Conservation (phyloP, 805 yeast genomes). For the Candida glaebosa region DNA sequence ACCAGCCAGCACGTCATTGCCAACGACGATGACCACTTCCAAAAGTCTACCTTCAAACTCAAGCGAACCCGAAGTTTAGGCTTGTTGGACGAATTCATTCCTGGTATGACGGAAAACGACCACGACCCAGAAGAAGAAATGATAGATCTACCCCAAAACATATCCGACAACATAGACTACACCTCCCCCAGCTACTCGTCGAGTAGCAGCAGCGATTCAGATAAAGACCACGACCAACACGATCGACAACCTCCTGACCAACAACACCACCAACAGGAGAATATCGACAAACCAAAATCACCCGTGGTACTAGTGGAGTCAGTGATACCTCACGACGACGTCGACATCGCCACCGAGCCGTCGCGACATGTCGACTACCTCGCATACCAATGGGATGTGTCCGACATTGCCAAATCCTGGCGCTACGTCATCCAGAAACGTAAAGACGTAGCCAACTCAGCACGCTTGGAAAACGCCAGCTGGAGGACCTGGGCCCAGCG, state of each 20-base stretch:
- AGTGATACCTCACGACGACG: conserved; percentile 74
- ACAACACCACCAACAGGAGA: background rate
- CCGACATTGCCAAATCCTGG: conserved; percentile 94
- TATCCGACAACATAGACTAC: background rate
- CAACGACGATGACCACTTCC: conserved; percentile 64
- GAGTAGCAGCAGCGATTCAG: conserved; percentile 7
- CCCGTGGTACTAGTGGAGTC: conserved; percentile 1
- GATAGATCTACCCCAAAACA: background rate
- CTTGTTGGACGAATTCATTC: conserved; percentile 65
- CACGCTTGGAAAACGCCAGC: conserved; percentile 52
- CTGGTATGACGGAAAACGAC: conserved; percentile 13
- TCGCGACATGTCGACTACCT: conserved; percentile 90
- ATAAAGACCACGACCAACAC: background rate
- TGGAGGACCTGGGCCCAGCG: conserved; percentile 97
- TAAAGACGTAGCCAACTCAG: conserved; percentile 71
- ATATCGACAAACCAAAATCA: background rate
- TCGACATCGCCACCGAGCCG: conserved; percentile 76
- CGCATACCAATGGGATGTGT: conserved; percentile 93
- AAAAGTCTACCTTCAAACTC: conserved; percentile 65
- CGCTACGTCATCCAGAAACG: conserved; percentile 81
- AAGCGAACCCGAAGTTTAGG: conserved; percentile 85
- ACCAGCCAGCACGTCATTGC: conserved; percentile 70
- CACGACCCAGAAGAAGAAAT: background rate
- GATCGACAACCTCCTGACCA: background rate
- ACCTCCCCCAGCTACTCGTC: conserved; percentile 5